phyloP scores from a whole-genome alignment of 1,139 yeast genomes.

The Schizosaccharomyces versatilis region DNA sequence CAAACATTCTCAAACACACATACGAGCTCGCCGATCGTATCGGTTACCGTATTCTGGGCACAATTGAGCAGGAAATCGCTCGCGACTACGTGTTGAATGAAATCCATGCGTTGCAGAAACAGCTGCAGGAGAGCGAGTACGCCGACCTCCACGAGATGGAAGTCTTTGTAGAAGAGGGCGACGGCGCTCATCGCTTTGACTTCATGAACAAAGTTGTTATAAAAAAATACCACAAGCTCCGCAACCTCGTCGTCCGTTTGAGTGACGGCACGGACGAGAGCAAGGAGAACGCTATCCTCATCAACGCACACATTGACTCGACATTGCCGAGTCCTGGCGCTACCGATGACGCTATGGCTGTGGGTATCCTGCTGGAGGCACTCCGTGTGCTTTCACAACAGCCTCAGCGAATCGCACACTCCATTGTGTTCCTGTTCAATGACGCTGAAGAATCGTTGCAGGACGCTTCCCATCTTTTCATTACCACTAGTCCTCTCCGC shows the following conservation, averaged over 20 bases:
- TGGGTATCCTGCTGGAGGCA: constrained; percentile 8
- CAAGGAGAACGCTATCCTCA: constrained; percentile 7
- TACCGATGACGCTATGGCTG: constrained; percentile 9
- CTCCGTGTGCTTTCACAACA: constrained; percentile 5
- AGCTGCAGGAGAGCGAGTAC: constrained; percentile 5
- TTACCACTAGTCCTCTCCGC: constrained; percentile 6
- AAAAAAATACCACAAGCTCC: constrained; percentile 7
- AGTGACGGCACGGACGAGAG: constrained; percentile 4
- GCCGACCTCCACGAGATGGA: constrained; percentile 5
- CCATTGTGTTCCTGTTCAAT: constrained; percentile 7
- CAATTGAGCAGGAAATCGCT: constrained; percentile 7
- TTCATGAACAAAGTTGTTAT: constrained; percentile 9
- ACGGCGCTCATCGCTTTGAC: constrained; percentile 9
- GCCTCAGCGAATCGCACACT: constrained; percentile 2
- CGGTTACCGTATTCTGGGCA: constrained; percentile 10
- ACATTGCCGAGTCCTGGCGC: constrained; percentile 10
- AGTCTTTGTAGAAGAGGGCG: constrained; percentile 5
- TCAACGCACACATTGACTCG: constrained; percentile 10
- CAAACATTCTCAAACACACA: constrained; percentile 4
- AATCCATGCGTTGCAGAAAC: constrained; percentile 3
- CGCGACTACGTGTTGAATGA: constrained; percentile 7
- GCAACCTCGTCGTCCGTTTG: constrained; percentile 7
- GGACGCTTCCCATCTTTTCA: constrained; percentile 9
- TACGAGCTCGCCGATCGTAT: constrained; percentile 5
- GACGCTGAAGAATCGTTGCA: constrained; percentile 10